Evolutionary conservation across 2,329 filamentous ascomycete species (phyloP).

Genomic region (Rhynchosporium graminicola): DNA sequence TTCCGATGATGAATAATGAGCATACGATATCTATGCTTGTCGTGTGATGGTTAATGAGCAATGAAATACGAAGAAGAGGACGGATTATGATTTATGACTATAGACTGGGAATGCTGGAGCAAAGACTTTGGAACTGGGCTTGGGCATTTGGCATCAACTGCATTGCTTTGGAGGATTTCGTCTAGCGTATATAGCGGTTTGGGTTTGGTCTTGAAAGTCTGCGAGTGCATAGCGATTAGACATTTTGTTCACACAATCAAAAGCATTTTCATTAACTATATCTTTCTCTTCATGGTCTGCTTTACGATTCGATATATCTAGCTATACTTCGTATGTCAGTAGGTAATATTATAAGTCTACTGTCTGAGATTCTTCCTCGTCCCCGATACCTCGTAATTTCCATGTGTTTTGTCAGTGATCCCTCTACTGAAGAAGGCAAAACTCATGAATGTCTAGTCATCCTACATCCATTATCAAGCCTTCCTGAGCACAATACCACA

Average conservation of each 20-base stretch:
- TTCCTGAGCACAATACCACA: no score
- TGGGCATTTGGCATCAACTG: slow-evolving; percentile 23
- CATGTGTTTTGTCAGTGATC: no score
- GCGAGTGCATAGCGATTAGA: slow-evolving; percentile 8
- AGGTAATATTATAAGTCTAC: no score
- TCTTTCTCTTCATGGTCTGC: neutral
- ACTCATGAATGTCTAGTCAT: no score
- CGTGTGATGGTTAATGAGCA: slow-evolving; percentile 10
- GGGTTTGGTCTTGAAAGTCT: neutral
- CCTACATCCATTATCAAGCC: no score
- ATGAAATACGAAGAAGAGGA: slow-evolving; percentile 15
- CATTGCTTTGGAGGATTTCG: slow-evolving; percentile 21
- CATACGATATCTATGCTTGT: slow-evolving; percentile 10
- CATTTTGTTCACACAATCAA: slow-evolving; percentile 12
- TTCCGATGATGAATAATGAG: slow-evolving; percentile 30
- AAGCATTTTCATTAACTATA: neutral
- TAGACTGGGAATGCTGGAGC: slow-evolving; percentile 14
- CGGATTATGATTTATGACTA: slow-evolving; percentile 24
- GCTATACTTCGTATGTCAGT: neutral
- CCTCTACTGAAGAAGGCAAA: no score
- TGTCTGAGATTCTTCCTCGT: no score
- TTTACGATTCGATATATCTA: neutral
- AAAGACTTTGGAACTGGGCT: slow-evolving; percentile 4
- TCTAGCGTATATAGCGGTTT: slow-evolving; percentile 27
- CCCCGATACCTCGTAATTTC: no score